phyloP scores from a whole-genome alignment of 768 basidiomycete genomes.

The Podaxis rugospora region DNA sequence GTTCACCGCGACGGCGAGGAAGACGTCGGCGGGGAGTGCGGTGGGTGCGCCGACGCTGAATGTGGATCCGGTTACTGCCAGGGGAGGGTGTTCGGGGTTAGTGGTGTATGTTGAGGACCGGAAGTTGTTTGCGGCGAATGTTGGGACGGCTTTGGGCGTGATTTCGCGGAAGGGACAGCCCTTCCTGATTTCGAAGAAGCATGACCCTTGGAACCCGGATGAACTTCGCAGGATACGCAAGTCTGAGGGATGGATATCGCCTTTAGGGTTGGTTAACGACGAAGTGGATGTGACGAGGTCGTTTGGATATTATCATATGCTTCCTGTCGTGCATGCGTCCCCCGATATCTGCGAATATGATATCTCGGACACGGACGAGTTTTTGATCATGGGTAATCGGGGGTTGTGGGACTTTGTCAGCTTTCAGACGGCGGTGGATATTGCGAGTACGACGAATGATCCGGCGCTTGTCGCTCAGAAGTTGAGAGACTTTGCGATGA shows the following conservation, averaged over 20 bases:
- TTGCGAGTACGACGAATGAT: conserved; percentile 77
- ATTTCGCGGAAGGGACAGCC: conserved; percentile 76
- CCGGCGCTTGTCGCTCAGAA: conserved; percentile 90
- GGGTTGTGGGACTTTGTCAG: conserved; percentile 94
- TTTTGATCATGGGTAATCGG: conserved; percentile 91
- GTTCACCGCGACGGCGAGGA: conserved; percentile 49
- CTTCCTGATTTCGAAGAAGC: conserved; percentile 67
- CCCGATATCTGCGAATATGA: conserved; percentile 72
- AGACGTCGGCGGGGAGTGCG: conserved; percentile 66
- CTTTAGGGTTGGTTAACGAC: conserved; percentile 86
- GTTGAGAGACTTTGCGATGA: conserved; percentile 92
- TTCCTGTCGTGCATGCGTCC: conserved; percentile 86
- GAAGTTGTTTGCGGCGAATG: conserved; percentile 86
- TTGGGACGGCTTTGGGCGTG: conserved; percentile 84
- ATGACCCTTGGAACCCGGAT: conserved; percentile 83
- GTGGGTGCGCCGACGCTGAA: conserved; percentile 26
- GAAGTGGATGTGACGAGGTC: conserved; percentile 89
- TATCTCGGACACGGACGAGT: conserved; percentile 85
- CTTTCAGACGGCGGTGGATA: conserved; percentile 94
- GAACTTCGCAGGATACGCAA: conserved; percentile 87
- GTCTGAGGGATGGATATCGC: conserved; percentile 94
- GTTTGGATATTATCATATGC: conserved; percentile 88
- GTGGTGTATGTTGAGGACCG: conserved; percentile 80
- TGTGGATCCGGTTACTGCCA: conserved; percentile 46
- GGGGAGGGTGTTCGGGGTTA: conserved; percentile 78